These are phyloP conservation scores for Fusarium transvaalense DNA, from an alignment of 2,329 filamentous ascomycete species.

Conservation along the genomic window DNA sequence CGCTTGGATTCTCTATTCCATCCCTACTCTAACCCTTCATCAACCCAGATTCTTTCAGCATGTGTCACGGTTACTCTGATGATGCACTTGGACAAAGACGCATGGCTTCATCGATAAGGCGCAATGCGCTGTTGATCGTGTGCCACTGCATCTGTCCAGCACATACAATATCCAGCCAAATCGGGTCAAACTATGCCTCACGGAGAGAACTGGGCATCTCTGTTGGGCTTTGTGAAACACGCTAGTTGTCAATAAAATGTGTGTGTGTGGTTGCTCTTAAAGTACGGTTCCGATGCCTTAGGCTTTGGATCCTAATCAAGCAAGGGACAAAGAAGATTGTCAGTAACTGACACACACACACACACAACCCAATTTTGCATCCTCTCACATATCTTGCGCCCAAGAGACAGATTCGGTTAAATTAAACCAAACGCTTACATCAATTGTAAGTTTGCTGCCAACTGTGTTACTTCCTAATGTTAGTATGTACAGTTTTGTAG, in stretches of 20 bases:
- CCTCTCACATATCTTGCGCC: too few species aligned
- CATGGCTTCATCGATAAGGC: slow-evolving; percentile 21
- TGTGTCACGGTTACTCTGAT: slow-evolving; percentile 8
- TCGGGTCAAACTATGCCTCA: slow-evolving; percentile 2
- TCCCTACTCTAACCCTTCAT: slow-evolving; percentile 39
- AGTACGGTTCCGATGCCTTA: not conserved
- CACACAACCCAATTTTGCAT: too few species aligned
- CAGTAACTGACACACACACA: not conserved
- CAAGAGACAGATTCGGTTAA: not conserved
- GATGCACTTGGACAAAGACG: not conserved
- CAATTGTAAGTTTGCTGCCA: not conserved
- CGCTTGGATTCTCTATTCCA: slow-evolving; percentile 30
- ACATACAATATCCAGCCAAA: slow-evolving; percentile 10
- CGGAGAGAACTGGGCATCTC: not conserved
- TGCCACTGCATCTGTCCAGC: slow-evolving; percentile 22
- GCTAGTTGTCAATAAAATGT: not conserved
- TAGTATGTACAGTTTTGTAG: not conserved
- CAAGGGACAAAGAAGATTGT: not conserved
- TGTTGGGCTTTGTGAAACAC: slow-evolving; percentile 10
- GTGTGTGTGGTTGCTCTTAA: not conserved
- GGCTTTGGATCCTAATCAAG: not conserved
- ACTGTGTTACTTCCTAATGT: not conserved
- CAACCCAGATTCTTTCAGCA: slow-evolving; percentile 3
- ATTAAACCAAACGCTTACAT: not conserved
- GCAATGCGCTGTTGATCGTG: slow-evolving; percentile 19